Base-by-base conservation (phyloP, 2,329 filamentous ascomycete species). In the Fusarium citri region DNA sequence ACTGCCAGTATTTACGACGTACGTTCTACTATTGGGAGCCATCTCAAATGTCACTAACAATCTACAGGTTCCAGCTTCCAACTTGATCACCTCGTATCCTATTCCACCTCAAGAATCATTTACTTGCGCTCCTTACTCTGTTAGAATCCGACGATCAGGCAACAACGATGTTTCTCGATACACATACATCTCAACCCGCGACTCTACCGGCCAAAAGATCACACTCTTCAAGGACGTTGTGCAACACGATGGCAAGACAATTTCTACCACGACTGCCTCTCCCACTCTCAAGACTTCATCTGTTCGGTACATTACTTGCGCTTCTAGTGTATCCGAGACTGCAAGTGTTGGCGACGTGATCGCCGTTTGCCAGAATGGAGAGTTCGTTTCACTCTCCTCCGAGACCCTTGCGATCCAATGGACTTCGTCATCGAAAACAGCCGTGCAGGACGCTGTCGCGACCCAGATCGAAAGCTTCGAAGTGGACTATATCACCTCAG, bases 1-100 rank as follows among this genome's bases (percentile, higher is more conserved):
- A 86, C 88, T 6, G 82, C 89, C 5, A 91, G 89, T 71, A 85
- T 91, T 43, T 91, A 91, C 73, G 88, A 91, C 83, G 88, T 89
- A 72, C 72, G 87, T 77, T 28, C 6, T 16, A 9, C 22, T 5
- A 6, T 6, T 23, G 22, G 18, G 16, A 23, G 8, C 20, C 30
- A 22, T 28, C 16, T n/a, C 16, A 16, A 15, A 22, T 57, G n/a
- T 53, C 55, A 26, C 59, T 69, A 55, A 65, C 46, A 18, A 28
- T 26, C 64, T 30, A 61, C 68, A 91, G 89, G 83, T 91, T 47
- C 84, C 88, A 6, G 86, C 87, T 6, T 87, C 88, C 8, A 84
- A 86, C 65, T 81, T 91, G 66, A 84, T 91, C 72, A 91, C 89
- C 9, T 91, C 89, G 3, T 91, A 91, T 76, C 88, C 89, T 23